These are phyloP conservation scores for Chenopodium formosanum DNA, from an alignment of 148 eudicot species.

Conservation along the genomic window DNA sequence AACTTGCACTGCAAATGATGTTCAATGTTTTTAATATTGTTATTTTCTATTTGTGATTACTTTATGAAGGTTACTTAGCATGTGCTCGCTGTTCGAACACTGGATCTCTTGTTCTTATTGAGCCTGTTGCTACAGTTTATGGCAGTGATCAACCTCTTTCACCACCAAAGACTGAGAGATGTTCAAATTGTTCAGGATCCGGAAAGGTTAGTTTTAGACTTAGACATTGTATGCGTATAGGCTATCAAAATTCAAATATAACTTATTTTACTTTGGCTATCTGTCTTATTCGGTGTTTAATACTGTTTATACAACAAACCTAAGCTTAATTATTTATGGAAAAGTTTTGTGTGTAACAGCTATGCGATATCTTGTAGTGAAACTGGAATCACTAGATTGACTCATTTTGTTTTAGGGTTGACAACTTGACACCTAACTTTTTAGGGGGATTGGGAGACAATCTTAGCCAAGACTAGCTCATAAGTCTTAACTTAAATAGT, in stretches of 20 bases:
- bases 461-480: not conserved
- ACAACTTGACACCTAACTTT: too few species aligned
- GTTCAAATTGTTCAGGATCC: conserved; percentile 86
- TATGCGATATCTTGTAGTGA: not conserved
- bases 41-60: not conserved
- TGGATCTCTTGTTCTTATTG: conserved; percentile 76
- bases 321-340: not conserved
- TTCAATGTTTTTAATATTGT: not conserved
- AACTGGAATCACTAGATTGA: not conserved
- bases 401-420: not conserved
- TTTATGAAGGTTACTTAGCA: conserved; percentile 82
- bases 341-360: not conserved
- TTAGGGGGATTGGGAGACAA: too few species aligned
- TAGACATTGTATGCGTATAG: not conserved
- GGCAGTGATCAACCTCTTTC: conserved; percentile 69
- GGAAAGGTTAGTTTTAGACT: conserved; percentile 62
- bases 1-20: not conserved
- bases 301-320: not conserved
- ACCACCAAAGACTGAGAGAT: conserved; percentile 76
- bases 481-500: too few species aligned
- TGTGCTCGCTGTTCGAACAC: conserved; percentile 95
- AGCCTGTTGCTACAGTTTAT: conserved; percentile 68
- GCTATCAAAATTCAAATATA: not conserved
- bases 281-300: not conserved
- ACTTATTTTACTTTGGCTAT: not conserved